Evolutionary conservation across 2,329 filamentous ascomycete species (phyloP).

Genomic region (Penicillium sp.): DNA sequence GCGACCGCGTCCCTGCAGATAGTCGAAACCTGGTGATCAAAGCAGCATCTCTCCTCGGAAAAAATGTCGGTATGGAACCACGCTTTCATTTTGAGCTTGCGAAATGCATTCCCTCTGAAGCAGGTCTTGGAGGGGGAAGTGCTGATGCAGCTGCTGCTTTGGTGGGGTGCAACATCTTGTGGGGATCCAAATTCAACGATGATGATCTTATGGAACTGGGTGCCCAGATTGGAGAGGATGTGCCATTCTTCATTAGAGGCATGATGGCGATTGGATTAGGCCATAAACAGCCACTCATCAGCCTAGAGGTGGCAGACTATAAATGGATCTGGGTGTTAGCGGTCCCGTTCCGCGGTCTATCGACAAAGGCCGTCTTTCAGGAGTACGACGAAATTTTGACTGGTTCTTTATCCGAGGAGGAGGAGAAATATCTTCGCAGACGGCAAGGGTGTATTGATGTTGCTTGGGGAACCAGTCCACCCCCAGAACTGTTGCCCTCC

Average conservation of each 20-base stretch:
- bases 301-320: neutral
- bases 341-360: conserved; percentile 3
- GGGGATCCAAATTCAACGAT: neutral
- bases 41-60: conserved; percentile 1
- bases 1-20: conserved; percentile 3
- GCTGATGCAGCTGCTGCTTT: conserved; percentile 8
- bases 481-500: neutral
- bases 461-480: conserved; percentile 1
- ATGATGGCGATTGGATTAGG: conserved; percentile 7
- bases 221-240: conserved; percentile 7
- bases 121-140: conserved; percentile 9
- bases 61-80: neutral
- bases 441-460: neutral
- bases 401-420: neutral
- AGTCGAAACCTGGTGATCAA: conserved; percentile 6
- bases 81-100: conserved; percentile 5
- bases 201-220: conserved; percentile 4
- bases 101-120: conserved; percentile 7
- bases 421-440: neutral
- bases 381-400: neutral
- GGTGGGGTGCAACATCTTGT: conserved; percentile 6
- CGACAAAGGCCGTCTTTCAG: conserved; percentile 5
- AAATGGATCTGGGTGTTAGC: conserved; percentile 6
- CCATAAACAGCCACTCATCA: conserved; percentile 2
- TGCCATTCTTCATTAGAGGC: conserved; percentile 6